Percentiles rank a stretch among this genome's conserved stretches.
Conservation (phyloP, 73 alveolate species). For the Paramecium pentaurelia region DNA sequence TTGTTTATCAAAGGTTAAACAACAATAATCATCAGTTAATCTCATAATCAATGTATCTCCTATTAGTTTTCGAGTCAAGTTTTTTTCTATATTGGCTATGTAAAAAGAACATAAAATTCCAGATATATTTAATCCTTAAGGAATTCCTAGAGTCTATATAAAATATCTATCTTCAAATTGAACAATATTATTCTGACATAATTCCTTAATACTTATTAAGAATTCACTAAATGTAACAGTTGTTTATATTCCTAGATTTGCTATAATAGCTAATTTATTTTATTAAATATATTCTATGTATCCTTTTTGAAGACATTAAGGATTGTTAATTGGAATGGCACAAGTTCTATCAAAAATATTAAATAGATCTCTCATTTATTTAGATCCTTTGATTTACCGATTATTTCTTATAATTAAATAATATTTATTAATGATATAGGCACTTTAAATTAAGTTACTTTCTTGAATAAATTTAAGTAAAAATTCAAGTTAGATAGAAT, state of each 20-base stretch:
- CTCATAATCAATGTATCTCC: constrained; percentile 15
- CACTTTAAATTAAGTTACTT: constrained; percentile 63
- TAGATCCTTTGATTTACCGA: not conserved
- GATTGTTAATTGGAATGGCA: not conserved
- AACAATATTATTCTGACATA: constrained; percentile 26
- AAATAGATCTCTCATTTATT: not conserved
- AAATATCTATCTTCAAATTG: constrained; percentile 12
- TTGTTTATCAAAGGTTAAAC: not conserved
- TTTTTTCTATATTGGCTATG: not conserved
- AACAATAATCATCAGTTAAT: constrained; percentile 38
- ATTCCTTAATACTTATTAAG: not conserved
- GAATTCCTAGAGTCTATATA: constrained; percentile 21
- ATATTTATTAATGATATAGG: constrained; percentile 50
- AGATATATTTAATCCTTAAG: constrained; percentile 40
- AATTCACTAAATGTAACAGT: not conserved
- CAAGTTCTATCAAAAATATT: constrained; percentile 36
- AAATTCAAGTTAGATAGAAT: constrained; percentile 65
- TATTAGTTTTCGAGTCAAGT: not conserved
- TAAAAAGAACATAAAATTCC: constrained; percentile 34
- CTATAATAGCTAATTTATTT: not conserved
- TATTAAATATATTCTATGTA: not conserved
- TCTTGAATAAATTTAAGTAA: constrained; percentile 64
- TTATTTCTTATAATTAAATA: constrained; percentile 42
- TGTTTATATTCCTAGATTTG: not conserved
- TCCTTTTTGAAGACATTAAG: not conserved